Evolutionary conservation across 768 basidiomycete genomes (phyloP).

Genomic region (Tylopilus sp.): DNA sequence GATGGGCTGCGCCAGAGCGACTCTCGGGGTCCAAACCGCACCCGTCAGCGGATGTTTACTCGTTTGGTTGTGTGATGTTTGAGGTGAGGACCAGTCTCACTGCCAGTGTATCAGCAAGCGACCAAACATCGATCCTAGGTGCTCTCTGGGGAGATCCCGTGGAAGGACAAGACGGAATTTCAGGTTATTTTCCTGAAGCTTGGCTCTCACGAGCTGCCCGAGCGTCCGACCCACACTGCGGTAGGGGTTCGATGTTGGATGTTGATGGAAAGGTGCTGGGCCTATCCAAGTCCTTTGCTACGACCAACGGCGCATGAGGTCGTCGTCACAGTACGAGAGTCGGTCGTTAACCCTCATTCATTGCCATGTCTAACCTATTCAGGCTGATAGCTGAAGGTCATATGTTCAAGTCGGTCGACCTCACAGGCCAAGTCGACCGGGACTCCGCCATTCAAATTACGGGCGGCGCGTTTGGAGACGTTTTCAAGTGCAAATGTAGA

Average conservation of each 20-base stretch:
- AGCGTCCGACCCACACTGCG: not conserved
- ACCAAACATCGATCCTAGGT: not conserved
- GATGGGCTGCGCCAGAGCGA: conserved; percentile 1
- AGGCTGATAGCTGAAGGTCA: too few relatives aligned
- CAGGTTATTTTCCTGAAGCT: conserved; percentile 1
- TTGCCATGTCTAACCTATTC: too few relatives aligned
- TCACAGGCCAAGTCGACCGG: not conserved
- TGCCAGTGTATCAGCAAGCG: not conserved
- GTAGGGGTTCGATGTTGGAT: not conserved
- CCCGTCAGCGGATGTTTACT: not conserved
- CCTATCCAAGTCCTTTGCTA: not conserved
- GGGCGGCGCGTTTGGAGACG: not conserved
- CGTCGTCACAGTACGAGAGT: not conserved
- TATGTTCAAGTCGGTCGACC: not conserved
- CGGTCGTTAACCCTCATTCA: too few relatives aligned
- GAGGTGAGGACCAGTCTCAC: not conserved
- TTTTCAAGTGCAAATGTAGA: conserved; percentile 2
- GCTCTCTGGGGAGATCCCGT: conserved; percentile 3
- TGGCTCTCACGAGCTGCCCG: not conserved
- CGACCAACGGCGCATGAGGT: not conserved
- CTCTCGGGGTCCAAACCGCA: not conserved
- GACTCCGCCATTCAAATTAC: not conserved
- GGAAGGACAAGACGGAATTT: not conserved
- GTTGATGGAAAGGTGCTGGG: conserved; percentile 2
- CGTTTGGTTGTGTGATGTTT: not conserved